Evolutionary conservation across 495 filamentous ascomycete genomes (phyloP).

Genomic region (Aspergillus egyptiacus): DNA sequence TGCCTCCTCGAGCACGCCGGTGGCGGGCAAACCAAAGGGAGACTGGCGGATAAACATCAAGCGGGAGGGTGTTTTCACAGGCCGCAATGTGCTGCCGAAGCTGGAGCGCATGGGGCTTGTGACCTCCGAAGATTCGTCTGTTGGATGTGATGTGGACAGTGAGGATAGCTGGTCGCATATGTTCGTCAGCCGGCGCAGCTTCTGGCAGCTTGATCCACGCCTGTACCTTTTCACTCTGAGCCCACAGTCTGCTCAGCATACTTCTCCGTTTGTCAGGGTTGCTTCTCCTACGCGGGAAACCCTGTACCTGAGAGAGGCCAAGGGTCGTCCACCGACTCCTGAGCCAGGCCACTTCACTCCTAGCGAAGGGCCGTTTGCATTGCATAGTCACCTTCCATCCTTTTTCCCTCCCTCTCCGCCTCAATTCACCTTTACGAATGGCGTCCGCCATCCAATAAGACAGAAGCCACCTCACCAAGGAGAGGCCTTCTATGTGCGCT

Average conservation of each 20-base stretch:
- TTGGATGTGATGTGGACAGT: constrained; percentile 56
- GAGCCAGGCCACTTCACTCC: constrained; percentile 26
- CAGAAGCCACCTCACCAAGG: constrained; percentile 85
- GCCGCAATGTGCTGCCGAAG: constrained; percentile 76
- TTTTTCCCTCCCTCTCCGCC: constrained; percentile 81
- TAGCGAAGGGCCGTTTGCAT: constrained; percentile 60
- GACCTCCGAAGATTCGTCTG: constrained; percentile 64
- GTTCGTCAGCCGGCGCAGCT: constrained; percentile 73
- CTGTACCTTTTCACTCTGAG: constrained; percentile 81
- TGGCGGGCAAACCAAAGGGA: constrained; percentile 64
- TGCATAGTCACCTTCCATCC: constrained; percentile 70
- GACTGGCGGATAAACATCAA: constrained; percentile 87
- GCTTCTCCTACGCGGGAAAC: constrained; percentile 54
- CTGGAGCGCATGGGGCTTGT: constrained; percentile 90
- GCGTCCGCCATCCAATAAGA: constrained; percentile 78
- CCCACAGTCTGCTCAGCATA: constrained; percentile 43
- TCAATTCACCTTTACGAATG: constrained; percentile 73
- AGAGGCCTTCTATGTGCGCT: constrained; percentile 84
- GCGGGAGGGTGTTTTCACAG: constrained; percentile 78
- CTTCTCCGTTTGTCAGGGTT: constrained; percentile 43
- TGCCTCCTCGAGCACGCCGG: constrained; percentile 59
- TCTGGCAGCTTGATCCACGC: constrained; percentile 88
- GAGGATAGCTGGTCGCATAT: constrained; percentile 64
- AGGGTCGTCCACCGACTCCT: constrained; percentile 3
- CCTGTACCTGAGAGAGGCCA: constrained; percentile 17